Evolutionary conservation across 257 asterid genomes (phyloP), one percentile per base, ranked within the genome.

Genomic region (Capsicum baccatum): DNA sequence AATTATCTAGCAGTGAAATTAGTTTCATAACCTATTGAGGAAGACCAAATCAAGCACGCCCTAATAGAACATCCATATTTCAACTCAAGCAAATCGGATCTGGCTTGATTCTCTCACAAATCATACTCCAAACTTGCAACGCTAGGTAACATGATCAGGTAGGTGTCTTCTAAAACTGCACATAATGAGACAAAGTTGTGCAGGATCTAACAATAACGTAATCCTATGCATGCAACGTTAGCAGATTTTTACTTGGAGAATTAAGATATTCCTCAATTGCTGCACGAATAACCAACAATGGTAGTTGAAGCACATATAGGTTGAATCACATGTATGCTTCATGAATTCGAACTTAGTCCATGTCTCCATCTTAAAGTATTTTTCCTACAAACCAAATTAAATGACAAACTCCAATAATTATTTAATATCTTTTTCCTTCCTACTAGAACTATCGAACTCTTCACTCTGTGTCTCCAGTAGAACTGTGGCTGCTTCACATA

Each of bases 101-200:
- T 39, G 78, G 55, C 79, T 69, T 69, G 33, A 39, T 69, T 69
- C 33, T 69, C 79, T 69, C 33, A 69, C 54, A 0, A 69, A 39
- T 69, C 0, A 39, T 68, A 68, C 76, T 68, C 79, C 33, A 69
- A 69, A 69, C 78, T 69, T 69, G 78, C 15, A 69, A 69, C 78
- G 15, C 54, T 42, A 69, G 8, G 55, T 54, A 69, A 13, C 15
- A 15, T 16, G 79, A 69, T 17, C 33, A 69, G 52, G 50, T 0
- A 15, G 15, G 55, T 37, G 0, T 69, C 78, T 42, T 69, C 54
- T 35, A 64, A 67, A 19, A 35, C 74, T 35, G 50, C 74, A 35
- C n/a, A 35, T 35, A 67, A 67, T 6, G 74, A 67, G 19, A 35
- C 79, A 69, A 16, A 16, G 55, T 69, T 39, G 79, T 69, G 79